phyloP scores from a whole-genome alignment of 805 yeast species.

The Tetrapisispora arboricola region DNA sequence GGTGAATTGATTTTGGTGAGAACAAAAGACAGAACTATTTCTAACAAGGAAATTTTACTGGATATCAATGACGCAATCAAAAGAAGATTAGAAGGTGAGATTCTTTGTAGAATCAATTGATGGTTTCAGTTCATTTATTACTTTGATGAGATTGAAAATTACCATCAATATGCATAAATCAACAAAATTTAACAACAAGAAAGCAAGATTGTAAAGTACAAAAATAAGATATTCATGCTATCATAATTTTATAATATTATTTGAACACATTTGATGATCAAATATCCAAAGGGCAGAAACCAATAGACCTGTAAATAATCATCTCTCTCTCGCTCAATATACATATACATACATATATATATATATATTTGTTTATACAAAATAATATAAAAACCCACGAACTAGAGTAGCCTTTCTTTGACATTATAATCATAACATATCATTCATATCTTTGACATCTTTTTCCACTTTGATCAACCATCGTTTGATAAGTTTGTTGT shows the following conservation, averaged over 20 bases:
- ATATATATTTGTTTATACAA: no score
- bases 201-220: no score
- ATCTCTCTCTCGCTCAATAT: no score
- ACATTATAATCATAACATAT: neutral
- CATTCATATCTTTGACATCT: slow-evolving; percentile 55
- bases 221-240: neutral
- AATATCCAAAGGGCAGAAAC: no score
- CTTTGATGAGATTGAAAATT: no score
- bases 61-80: slow-evolving; percentile 83
- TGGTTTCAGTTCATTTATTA: neutral
- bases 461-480: slow-evolving; percentile 48
- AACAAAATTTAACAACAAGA: no score
- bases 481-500: slow-evolving; percentile 41
- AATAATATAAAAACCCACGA: no score
- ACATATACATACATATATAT: no score
- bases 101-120: slow-evolving; percentile 65
- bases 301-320: neutral
- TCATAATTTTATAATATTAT: neutral
- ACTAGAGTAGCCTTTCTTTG: neutral
- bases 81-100: slow-evolving; percentile 58
- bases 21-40: slow-evolving; percentile 32
- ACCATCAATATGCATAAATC: no score
- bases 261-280: neutral
- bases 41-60: slow-evolving; percentile 31
- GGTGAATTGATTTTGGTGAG: slow-evolving; percentile 78